phyloP scores from a whole-genome alignment of 2,329 filamentous ascomycete genomes.

The Neoascochyta sp. region DNA sequence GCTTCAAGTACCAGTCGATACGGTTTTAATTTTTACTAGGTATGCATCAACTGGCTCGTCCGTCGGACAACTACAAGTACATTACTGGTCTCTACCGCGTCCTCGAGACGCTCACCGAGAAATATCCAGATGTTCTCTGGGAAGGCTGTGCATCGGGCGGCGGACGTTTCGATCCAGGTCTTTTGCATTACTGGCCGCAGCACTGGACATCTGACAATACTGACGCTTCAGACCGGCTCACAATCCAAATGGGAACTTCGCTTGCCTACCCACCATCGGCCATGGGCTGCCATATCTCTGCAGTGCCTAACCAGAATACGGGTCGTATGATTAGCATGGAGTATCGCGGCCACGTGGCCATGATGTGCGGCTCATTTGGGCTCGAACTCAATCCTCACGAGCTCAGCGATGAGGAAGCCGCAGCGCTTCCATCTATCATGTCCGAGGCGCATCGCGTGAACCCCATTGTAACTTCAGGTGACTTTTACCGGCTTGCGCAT shows the following conservation, averaged over 20 bases:
- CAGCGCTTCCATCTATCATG: constrained; percentile 54
- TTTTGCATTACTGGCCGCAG: constrained; percentile 63
- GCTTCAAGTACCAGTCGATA: too few relatives aligned
- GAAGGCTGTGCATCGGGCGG: constrained; percentile 65
- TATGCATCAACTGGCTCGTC: constrained; percentile 57
- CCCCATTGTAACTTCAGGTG: constrained; percentile 56
- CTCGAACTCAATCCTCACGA: constrained; percentile 59
- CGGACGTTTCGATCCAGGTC: constrained; percentile 60
- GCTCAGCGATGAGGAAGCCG: constrained; percentile 51
- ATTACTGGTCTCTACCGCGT: constrained; percentile 63
- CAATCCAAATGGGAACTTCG: constrained; percentile 62
- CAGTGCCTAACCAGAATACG: constrained; percentile 58
- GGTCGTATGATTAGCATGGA: constrained; percentile 53
- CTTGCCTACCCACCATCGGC: constrained; percentile 59
- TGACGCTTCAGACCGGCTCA: constrained; percentile 58
- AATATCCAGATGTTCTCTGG: constrained; percentile 61
- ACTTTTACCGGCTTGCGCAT: constrained; percentile 57
- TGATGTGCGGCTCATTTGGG: constrained; percentile 66
- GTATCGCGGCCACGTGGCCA: constrained; percentile 63
- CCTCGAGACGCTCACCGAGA: constrained; percentile 56
- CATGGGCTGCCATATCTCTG: constrained; percentile 64
- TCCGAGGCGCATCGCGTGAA: constrained; percentile 55
- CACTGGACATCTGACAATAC: constrained; percentile 65
- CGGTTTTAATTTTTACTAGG: background rate
- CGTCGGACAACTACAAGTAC: constrained; percentile 55